Percentiles rank a stretch among this genome's conserved stretches.
Evolutionary conservation across 352 stramenopile genomes (phyloP).

Genomic region (Globisporangium cederbergense): DNA sequence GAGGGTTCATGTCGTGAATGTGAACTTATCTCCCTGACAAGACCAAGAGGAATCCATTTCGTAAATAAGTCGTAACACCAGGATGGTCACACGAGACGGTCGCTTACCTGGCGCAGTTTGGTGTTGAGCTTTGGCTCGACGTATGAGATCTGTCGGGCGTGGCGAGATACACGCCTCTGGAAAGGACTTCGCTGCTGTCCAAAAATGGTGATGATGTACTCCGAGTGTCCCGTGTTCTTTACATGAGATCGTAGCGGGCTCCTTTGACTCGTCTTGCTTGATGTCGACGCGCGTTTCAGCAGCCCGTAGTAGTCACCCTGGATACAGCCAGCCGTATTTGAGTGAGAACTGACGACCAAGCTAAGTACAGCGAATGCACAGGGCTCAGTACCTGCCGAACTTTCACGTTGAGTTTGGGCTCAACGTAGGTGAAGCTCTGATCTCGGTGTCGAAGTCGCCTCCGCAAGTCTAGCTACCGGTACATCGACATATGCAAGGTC

Average conservation of each 20-base stretch:
- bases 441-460: slow-evolving; percentile 41
- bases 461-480: slow-evolving; percentile 13
- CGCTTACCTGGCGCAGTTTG: slow-evolving; percentile 70
- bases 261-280: slow-evolving; percentile 15
- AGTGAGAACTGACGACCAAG: neutral
- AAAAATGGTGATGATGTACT: slow-evolving; percentile 18
- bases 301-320: slow-evolving; percentile 75
- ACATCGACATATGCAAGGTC: neutral
- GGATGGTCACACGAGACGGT: neutral
- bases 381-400: slow-evolving; percentile 37
- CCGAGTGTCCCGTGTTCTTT: slow-evolving; percentile 15
- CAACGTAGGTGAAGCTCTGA: slow-evolving; percentile 42
- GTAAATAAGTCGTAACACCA: neutral
- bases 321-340: neutral
- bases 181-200: slow-evolving; percentile 21
- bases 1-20: slow-evolving; percentile 58
- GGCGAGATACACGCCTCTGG: slow-evolving; percentile 26
- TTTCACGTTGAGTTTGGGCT: slow-evolving; percentile 63
- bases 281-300: slow-evolving; percentile 25
- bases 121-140: slow-evolving; percentile 73
- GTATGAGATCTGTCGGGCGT: slow-evolving; percentile 49
- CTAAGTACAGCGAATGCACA: neutral
- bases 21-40: slow-evolving; percentile 69
- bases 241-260: slow-evolving; percentile 15
- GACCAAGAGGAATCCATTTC: slow-evolving; percentile 8